Evolutionary conservation across 257 asterid species (phyloP), one percentile per base, ranked within the genome.

Genomic region (Gentiana straminea): DNA sequence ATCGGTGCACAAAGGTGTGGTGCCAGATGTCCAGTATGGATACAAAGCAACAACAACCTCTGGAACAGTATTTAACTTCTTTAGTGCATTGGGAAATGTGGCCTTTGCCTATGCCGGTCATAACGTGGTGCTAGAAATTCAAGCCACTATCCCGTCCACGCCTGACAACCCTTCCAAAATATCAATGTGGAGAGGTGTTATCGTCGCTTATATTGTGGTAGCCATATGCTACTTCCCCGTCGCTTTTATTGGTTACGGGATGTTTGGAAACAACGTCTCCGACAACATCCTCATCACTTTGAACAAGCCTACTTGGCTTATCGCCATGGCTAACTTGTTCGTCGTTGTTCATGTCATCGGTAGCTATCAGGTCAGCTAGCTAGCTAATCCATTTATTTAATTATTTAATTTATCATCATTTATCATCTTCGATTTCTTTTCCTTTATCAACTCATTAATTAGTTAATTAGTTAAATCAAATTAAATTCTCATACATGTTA

Each of bases 21-120:
- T 69, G 53, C 52, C 60, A 0, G 12, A 81, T 45, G 95, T 84
- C 64, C 69, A 87, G 3, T 91, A 91, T 5, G 92, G 95, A 4
- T 87, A 86, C 55, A 81, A 10, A 56, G 73, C 96, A 1, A 62
- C 62, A 4, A 71, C 82, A 12, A 70, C 75, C 11, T 62, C 69
- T 6, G 96, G 94, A 39, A 86, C 81, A 0, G 75, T 91, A 2
- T 83, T 91, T 55, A 69, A 71, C 77, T 91, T 91, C 81, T 86
- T 91, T 45, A 66, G 79, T 59, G 95, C 87, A 0, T 33, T 87
- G 66, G 96, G 98, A 12, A 89, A 87, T 9, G 94, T 87, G 54
- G 98, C 98, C 1, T 87, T 91, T 53, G 96, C 98, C 7, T 91
- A 87, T 33, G 95, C 96, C 1, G 98, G 98, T 41, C 98, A 91